Evolutionary conservation across 2,329 filamentous ascomycete genomes (phyloP), one percentile per base, ranked within the genome.

Genomic region (Aureobasidium vineae): DNA sequence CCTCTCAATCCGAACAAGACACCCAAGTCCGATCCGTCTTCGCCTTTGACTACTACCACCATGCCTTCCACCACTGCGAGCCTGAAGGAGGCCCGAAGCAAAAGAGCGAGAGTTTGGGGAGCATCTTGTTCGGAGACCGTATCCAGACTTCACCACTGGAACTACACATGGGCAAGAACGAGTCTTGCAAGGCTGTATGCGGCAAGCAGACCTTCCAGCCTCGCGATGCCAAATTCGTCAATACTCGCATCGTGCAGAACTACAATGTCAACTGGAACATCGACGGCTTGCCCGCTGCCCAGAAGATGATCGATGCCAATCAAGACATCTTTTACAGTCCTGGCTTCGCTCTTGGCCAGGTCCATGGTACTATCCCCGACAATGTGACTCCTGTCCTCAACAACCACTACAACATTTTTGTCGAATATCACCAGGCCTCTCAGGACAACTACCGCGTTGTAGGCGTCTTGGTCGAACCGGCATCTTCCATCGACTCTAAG

Each of bases 141-240:
- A 99, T 99, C 80, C 92, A 92, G 80, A 96, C 92, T n/a, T 98
- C 94, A 41, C 91, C 94, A 0, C 97, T 96, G 75, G 87, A 97
- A 75, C 82, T 98, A 68, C 85, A 87, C 71, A 97, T 99, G 93
- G 87, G 80, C 65, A 81, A 87, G 69, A 95, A 99, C 76, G 90
- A 97, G 78, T 88, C 88, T 0, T 99, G 95, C 82, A 95, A 94
- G 77, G 78, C 84, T 19, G 82, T 96, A 3, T 99, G 95, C 78
- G 80, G 83, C 33, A 82, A 85, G 49, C 83, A 84, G 47, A 90
- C 88, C 26, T 89, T 88, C 74, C 83, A 90, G 52, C 80, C 85
- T 36, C 82, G 84, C 21, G 86, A 88, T 63, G 86, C 91, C 23
- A 83, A 86, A 63, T 98, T 97, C 70, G 89, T 97, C 69, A 96